Conservation (phyloP, 768 basidiomycete genomes). For the Austroboletus festivus region DNA sequence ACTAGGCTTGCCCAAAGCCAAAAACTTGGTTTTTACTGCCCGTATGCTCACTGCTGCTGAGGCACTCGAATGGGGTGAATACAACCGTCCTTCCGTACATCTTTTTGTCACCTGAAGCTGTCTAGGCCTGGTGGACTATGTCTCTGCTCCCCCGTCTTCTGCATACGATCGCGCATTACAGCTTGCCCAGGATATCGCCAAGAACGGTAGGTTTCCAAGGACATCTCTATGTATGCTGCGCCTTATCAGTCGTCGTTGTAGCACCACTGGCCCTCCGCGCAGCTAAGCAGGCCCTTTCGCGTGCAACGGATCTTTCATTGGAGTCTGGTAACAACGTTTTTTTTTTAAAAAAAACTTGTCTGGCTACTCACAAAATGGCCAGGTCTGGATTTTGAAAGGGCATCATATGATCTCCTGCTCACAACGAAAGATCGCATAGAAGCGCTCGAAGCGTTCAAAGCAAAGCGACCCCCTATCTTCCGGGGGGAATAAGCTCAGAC, state of each 20-base stretch:
- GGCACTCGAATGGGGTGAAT: constrained; percentile 66
- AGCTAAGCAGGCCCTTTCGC: constrained; percentile 81
- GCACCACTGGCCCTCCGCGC: constrained; percentile 86
- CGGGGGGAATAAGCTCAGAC: constrained; percentile 59
- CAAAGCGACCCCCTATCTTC: constrained; percentile 77
- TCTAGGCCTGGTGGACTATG: constrained; percentile 79
- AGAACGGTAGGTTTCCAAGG: constrained; percentile 46
- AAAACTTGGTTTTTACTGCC: constrained; percentile 84
- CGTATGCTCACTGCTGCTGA: constrained; percentile 62
- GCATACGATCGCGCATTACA: constrained; percentile 69
- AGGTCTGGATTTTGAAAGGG: constrained; percentile 92
- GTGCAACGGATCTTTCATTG: constrained; percentile 72
- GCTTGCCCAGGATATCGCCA: constrained; percentile 67
- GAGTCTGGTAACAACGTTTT: constrained; percentile 54
- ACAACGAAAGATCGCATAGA: constrained; percentile 74
- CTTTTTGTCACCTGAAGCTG: constrained; percentile 5
- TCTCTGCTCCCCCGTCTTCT: constrained; percentile 56
- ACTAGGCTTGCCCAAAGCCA: constrained; percentile 75
- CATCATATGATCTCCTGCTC: constrained; percentile 79
- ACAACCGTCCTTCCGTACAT: not conserved
- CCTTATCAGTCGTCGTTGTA: constrained; percentile 26
- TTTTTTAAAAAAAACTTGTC: no score
- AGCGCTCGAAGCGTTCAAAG: constrained; percentile 82
- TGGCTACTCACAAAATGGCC: constrained; percentile 1
- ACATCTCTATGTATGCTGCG: not conserved